Percentiles rank a stretch among this genome's conserved stretches.
Conservation (phyloP, 257 asterid species). For the Ilex aquifolium region DNA sequence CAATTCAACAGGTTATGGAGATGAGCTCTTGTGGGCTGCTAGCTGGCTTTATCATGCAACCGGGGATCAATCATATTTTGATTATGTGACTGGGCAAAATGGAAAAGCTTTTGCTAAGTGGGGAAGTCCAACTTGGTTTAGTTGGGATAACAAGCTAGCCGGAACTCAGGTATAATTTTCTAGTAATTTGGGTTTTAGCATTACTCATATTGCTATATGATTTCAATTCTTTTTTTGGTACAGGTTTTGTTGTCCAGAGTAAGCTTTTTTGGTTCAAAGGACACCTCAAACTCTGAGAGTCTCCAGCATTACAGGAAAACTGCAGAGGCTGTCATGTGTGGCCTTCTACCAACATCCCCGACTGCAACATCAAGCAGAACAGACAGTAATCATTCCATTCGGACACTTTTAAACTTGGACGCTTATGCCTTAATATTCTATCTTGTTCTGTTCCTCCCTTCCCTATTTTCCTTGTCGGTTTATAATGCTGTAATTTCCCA, state of each 20-base stretch:
- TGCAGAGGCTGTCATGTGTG: constrained; percentile 92
- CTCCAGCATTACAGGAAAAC: constrained; percentile 53
- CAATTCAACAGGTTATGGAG: constrained; percentile 85
- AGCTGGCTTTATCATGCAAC: constrained; percentile 93
- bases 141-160: constrained; percentile 91
- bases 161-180: constrained; percentile 61
- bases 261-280: constrained; percentile 59
- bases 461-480: background rate
- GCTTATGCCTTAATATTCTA: background rate
- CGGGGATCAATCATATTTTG: constrained; percentile 39
- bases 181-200: too few relatives aligned
- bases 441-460: background rate
- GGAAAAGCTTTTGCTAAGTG: constrained; percentile 54
- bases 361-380: constrained; percentile 79
- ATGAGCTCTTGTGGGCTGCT: constrained; percentile 98
- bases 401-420: background rate
- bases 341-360: constrained; percentile 71
- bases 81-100: constrained; percentile 55
- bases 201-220: too few relatives aligned
- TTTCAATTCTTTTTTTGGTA: constrained; percentile 3
- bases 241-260: constrained; percentile 83
- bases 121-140: constrained; percentile 84
- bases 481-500: background rate
- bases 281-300: constrained; percentile 25
- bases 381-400: constrained; percentile 34